Percentiles rank a stretch among this genome's conserved stretches.
These are phyloP conservation scores for Euphorbia corollata DNA, from an alignment of 441 rosid genomes.

Conservation along the genomic window DNA sequence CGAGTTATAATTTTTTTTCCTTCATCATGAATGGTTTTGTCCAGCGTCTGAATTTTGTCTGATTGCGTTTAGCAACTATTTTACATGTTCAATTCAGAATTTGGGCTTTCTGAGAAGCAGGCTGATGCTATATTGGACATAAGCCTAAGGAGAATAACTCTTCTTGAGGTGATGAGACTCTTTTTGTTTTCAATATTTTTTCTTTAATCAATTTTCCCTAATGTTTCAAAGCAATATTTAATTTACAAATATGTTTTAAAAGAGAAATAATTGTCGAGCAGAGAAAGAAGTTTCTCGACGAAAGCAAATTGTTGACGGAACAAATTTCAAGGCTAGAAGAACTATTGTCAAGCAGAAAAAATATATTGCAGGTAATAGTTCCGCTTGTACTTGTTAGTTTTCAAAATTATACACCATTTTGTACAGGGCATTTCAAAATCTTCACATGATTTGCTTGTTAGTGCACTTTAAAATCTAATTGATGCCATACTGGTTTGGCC, in stretches of 20 bases:
- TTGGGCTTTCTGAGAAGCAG: conserved; percentile 75
- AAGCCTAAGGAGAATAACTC: conserved; percentile 64
- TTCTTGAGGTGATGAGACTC: conserved; percentile 58
- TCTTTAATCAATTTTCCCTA: background rate
- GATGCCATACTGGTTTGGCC: background rate
- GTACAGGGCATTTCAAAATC: background rate
- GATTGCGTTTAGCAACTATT: conserved; percentile 5
- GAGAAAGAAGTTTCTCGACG: conserved; percentile 72
- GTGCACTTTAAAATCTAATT: background rate
- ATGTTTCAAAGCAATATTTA: background rate
- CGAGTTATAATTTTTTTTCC: background rate
- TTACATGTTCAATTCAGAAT: conserved; percentile 36
- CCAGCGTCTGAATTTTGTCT: background rate
- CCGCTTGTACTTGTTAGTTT: background rate
- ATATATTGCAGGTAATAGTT: conserved; percentile 60
- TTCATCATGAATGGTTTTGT: background rate
- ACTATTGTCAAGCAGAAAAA: conserved; percentile 60
- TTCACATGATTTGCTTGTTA: background rate
- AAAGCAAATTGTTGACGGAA: conserved; percentile 57
- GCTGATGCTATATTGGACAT: conserved; percentile 87
- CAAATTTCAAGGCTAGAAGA: conserved; percentile 69
- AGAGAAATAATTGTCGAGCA: conserved; percentile 27
- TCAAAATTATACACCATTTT: background rate
- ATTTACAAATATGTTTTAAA: conserved; percentile 6
- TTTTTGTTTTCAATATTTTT: conserved; percentile 13